These are phyloP conservation scores for Ceratocystis cubensis DNA, from an alignment of 2,329 filamentous ascomycete genomes.

Conservation along the genomic window DNA sequence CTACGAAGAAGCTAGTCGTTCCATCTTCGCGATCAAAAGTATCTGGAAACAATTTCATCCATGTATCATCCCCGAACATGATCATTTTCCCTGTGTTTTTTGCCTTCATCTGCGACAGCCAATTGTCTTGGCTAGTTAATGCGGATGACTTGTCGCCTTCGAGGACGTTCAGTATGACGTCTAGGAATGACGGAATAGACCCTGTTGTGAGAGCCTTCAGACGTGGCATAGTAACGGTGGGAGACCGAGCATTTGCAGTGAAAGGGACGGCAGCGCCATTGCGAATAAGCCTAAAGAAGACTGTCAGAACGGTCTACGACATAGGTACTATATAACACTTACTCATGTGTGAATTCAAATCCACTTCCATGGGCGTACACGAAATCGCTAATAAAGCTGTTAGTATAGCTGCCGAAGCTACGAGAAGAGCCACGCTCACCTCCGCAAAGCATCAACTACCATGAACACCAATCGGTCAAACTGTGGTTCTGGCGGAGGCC, in stretches of 20 bases:
- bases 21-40: slow-evolving; percentile 82
- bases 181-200: slow-evolving; percentile 94
- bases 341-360: slow-evolving; percentile 84
- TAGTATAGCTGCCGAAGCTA: slow-evolving; percentile 15
- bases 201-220: slow-evolving; percentile 96
- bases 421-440: slow-evolving; percentile 37
- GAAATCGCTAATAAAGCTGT: slow-evolving; percentile 57
- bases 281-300: slow-evolving; percentile 56
- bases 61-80: slow-evolving; percentile 97
- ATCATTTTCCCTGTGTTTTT: slow-evolving; percentile 61
- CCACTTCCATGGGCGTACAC: slow-evolving; percentile 72
- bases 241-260: slow-evolving; percentile 89
- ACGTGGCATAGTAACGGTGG: slow-evolving; percentile 95
- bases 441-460: slow-evolving; percentile 90
- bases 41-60: slow-evolving; percentile 88
- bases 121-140: slow-evolving; percentile 80
- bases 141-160: slow-evolving; percentile 87
- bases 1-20: slow-evolving; percentile 95
- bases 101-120: slow-evolving; percentile 83
- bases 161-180: slow-evolving; percentile 91
- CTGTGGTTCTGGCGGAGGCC: slow-evolving; percentile 47
- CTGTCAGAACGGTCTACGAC: background rate
- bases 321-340: slow-evolving; percentile 23
- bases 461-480: slow-evolving; percentile 93
- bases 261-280: slow-evolving; percentile 78